Evolutionary conservation across 768 basidiomycete species (phyloP).

Genomic region (Russula virescens): DNA sequence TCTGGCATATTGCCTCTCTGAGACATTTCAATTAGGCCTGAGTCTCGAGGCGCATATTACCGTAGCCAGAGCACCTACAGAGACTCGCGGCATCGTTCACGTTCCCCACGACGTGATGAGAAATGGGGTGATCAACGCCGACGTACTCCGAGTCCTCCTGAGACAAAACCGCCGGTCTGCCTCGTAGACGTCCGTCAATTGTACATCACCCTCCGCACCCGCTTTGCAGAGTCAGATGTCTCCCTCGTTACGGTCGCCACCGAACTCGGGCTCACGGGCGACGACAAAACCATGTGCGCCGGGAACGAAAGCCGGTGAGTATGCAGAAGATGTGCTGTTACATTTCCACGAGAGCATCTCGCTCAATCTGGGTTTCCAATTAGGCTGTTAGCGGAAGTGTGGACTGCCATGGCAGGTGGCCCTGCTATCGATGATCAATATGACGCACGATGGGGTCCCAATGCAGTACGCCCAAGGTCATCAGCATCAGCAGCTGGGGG

Average conservation of each 20-base stretch:
- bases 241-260: conserved; percentile 6
- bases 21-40: conserved; percentile 1
- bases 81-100: conserved; percentile 17
- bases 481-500: neutral
- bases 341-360: neutral
- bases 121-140: neutral
- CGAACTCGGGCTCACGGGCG: conserved; percentile 11
- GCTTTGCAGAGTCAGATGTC: conserved; percentile 5
- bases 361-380: neutral
- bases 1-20: neutral
- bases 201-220: conserved; percentile 18
- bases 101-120: conserved; percentile 17
- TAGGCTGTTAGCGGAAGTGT: conserved; percentile 23
- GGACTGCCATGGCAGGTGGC: conserved; percentile 21
- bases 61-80: neutral
- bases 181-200: conserved; percentile 20
- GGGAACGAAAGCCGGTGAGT: conserved; percentile 25
- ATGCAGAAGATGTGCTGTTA: too few species aligned
- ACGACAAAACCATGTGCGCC: conserved; percentile 19
- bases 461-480: neutral
- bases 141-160: conserved; percentile 15
- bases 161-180: neutral
- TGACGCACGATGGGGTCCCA: conserved; percentile 12
- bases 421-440: conserved; percentile 20
- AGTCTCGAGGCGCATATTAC: neutral